Evolutionary conservation across 768 basidiomycete species (phyloP).

Genomic region (Suillus weaverae): DNA sequence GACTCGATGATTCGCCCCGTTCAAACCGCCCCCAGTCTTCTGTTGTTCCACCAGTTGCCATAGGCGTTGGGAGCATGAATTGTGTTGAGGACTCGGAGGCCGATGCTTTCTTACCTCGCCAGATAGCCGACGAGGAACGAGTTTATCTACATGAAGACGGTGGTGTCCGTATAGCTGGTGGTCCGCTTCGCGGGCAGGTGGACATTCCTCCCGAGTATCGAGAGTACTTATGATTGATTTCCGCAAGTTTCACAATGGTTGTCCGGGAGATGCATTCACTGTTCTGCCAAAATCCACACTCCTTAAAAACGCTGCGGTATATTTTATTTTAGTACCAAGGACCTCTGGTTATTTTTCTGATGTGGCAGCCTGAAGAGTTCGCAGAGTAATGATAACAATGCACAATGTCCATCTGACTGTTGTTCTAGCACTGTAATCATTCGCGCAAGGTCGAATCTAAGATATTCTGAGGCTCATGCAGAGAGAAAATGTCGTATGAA

Average conservation of each 20-base stretch:
- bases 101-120: not conserved
- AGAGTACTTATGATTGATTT: not conserved
- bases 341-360: not conserved
- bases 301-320: not conserved
- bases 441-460: not conserved
- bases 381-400: not conserved
- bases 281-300: not conserved
- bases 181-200: not conserved
- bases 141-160: not conserved
- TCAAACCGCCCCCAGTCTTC: not conserved
- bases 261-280: not conserved
- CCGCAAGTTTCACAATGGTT: not conserved
- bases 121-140: constrained; percentile 1
- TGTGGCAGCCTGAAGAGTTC: not conserved
- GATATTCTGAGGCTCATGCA: not conserved
- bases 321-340: not conserved
- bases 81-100: not conserved
- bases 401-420: not conserved
- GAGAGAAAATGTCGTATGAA: too few species aligned
- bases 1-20: not conserved
- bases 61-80: not conserved
- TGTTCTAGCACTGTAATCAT: not conserved
- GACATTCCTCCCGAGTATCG: constrained; percentile 6
- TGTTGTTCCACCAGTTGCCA: not conserved
- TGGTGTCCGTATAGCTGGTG: not conserved